These are phyloP conservation scores for Arxiozyma slooffiae DNA, from an alignment of 1,139 yeast genomes.

Conservation along the genomic window DNA sequence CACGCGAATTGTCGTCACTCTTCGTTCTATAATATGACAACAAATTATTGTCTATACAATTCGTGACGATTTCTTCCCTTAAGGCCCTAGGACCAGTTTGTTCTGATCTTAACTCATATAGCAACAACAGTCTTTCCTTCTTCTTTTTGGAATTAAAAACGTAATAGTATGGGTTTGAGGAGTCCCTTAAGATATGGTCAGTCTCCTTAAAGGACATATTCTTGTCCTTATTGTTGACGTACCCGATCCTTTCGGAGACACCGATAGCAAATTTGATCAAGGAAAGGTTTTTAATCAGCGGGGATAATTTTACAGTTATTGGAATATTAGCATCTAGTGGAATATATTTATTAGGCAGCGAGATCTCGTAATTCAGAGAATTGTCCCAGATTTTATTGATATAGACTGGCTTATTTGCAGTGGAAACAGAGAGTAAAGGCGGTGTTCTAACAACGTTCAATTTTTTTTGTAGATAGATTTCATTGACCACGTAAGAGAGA, in stretches of 20 bases:
- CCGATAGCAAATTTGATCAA: constrained; percentile 66
- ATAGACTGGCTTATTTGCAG: constrained; percentile 71
- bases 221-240: constrained; percentile 44
- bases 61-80: constrained; percentile 54
- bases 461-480: constrained; percentile 14
- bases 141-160: constrained; percentile 21
- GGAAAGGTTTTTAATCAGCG: constrained; percentile 56
- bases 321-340: constrained; percentile 57
- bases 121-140: constrained; percentile 46
- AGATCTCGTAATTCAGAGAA: constrained; percentile 64
- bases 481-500: background rate
- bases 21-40: constrained; percentile 39
- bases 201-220: constrained; percentile 51
- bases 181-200: constrained; percentile 32
- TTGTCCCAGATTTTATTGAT: constrained; percentile 80
- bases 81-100: constrained; percentile 38
- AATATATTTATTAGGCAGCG: constrained; percentile 66
- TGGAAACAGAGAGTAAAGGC: constrained; percentile 63
- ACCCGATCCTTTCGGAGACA: constrained; percentile 62
- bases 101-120: constrained; percentile 54
- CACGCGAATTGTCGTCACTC: constrained; percentile 6
- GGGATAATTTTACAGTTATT: constrained; percentile 59
- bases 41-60: constrained; percentile 51
- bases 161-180: constrained; percentile 31
- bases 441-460: constrained; percentile 54